Conservation (phyloP, 2,329 filamentous ascomycete genomes). For the Xylariaceae sp. region DNA sequence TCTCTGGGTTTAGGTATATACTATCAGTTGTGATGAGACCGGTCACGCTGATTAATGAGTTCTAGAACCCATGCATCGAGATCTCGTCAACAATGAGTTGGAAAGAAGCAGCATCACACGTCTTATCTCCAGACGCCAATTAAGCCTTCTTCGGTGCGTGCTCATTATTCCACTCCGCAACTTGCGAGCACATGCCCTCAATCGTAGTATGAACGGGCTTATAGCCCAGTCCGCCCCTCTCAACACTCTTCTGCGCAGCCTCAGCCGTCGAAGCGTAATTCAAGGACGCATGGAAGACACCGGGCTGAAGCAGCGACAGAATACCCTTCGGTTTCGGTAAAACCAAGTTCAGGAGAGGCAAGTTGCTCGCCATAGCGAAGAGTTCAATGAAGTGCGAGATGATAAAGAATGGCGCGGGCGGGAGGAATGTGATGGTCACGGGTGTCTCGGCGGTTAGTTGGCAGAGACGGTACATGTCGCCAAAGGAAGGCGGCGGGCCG, state of each 20-base stretch:
- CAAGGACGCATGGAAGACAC: slow-evolving; percentile 34
- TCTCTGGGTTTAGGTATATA: too few relatives aligned
- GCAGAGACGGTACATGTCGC: slow-evolving; percentile 37
- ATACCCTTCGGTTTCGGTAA: slow-evolving; percentile 30
- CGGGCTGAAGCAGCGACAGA: slow-evolving; percentile 38
- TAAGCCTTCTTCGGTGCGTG: slow-evolving; percentile 14
- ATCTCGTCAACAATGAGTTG: not conserved
- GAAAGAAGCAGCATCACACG: not conserved
- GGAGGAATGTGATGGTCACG: slow-evolving; percentile 31
- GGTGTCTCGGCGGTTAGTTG: slow-evolving; percentile 29
- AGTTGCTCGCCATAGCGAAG: slow-evolving; percentile 31
- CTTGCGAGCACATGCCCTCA: slow-evolving; percentile 39
- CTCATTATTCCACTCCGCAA: slow-evolving; percentile 38
- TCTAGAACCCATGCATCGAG: not conserved
- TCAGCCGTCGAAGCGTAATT: slow-evolving; percentile 37
- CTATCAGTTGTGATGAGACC: too few relatives aligned
- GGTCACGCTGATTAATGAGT: too few relatives aligned
- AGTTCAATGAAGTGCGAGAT: slow-evolving; percentile 37
- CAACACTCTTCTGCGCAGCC: slow-evolving; percentile 34
- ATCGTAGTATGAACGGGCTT: slow-evolving; percentile 34
- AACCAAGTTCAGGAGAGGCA: slow-evolving; percentile 24
- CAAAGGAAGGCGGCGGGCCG: slow-evolving; percentile 40
- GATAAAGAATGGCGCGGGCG: slow-evolving; percentile 36
- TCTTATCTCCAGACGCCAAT: not conserved
- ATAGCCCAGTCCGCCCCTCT: slow-evolving; percentile 41